Base-by-base conservation (phyloP, 768 basidiomycete genomes). In the Xanthoconium purpureum region DNA sequence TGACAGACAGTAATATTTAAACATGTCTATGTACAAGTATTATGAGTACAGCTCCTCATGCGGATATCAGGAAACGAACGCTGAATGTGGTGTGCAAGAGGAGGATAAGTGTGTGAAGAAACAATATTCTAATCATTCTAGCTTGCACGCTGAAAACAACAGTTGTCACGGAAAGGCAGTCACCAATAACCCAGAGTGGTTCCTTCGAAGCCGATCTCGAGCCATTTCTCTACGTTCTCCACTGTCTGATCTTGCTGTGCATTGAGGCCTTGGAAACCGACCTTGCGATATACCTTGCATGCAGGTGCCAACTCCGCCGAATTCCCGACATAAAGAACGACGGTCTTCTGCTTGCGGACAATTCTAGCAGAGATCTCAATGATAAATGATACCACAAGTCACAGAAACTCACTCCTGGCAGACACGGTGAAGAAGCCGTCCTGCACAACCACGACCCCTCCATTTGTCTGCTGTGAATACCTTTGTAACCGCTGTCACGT, bases 321-420 rank as follows among this genome's bases (percentile, higher is more conserved):
- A 53, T 82, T 77, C 1, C 83, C 88, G 15, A 89, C 88, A 58
- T 85, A 91, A 5, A 91, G 76, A 1, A 84, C 83, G 20, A 91
- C 75, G 2, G 65, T 73, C 15, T 79, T 67, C 60, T 84, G 84
- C 28, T 55, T 54, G 36, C 60, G 48, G 15, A 82, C 59, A 32
- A 78, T 66, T 9, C 72, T 74, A 57, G 53, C 5, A 24, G 42
- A 49, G 14, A 43, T 40, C 54, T 63, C 47, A 62, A 53, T 39
- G 52, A 40, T 36, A 35, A 17, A 50, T 40, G 38, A 6, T 9
- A 50, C 12, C 15, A 38, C 18, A 42, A 32, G 32, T 18, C 28
- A 29, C 36, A 20, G 18, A 29, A 11, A 77, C 81, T 61, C 65
- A 87, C 80, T 80, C 67, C 58, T 75, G 70, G 61, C 80, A 82